These are phyloP conservation scores for Cytidiella melzeri DNA, from an alignment of 768 basidiomycete genomes.

Conservation along the genomic window DNA sequence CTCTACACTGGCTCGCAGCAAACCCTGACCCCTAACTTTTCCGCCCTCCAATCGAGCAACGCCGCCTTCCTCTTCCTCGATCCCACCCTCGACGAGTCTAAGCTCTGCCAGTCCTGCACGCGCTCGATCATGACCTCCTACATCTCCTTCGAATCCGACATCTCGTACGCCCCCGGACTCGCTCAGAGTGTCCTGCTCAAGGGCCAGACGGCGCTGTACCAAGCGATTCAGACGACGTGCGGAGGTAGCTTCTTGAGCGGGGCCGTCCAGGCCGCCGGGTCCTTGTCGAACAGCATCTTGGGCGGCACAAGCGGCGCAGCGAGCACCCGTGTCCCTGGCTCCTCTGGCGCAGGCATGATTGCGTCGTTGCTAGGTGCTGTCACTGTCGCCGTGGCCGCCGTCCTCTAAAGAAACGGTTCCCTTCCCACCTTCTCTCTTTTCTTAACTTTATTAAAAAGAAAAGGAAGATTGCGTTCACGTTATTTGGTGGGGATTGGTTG, in stretches of 20 bases:
- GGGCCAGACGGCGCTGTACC: slow-evolving; percentile 63
- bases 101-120: slow-evolving; percentile 81
- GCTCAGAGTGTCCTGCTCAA: slow-evolving; percentile 54
- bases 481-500: no score
- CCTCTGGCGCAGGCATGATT: slow-evolving; percentile 24
- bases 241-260: slow-evolving; percentile 64
- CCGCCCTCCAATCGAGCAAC: slow-evolving; percentile 51
- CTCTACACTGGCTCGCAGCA: slow-evolving; percentile 22
- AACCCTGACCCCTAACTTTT: slow-evolving; percentile 46
- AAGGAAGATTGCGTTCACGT: no score
- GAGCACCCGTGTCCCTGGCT: slow-evolving; percentile 15
- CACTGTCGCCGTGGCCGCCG: slow-evolving; percentile 26
- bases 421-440: no score
- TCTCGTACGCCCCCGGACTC: slow-evolving; percentile 76
- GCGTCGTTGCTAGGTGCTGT: slow-evolving; percentile 29
- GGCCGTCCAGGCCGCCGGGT: slow-evolving; percentile 64
- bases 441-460: no score
- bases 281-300: slow-evolving; percentile 34
- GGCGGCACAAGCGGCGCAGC: slow-evolving; percentile 25
- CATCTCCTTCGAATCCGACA: slow-evolving; percentile 64
- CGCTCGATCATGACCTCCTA: slow-evolving; percentile 70
- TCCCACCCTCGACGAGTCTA: slow-evolving; percentile 36
- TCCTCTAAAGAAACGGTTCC: slow-evolving; percentile 16
- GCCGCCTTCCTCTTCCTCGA: slow-evolving; percentile 78
- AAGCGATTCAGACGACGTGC: slow-evolving; percentile 55